These are phyloP conservation scores for Podospora fimiseda DNA, from an alignment of 495 filamentous ascomycete genomes.

Conservation along the genomic window DNA sequence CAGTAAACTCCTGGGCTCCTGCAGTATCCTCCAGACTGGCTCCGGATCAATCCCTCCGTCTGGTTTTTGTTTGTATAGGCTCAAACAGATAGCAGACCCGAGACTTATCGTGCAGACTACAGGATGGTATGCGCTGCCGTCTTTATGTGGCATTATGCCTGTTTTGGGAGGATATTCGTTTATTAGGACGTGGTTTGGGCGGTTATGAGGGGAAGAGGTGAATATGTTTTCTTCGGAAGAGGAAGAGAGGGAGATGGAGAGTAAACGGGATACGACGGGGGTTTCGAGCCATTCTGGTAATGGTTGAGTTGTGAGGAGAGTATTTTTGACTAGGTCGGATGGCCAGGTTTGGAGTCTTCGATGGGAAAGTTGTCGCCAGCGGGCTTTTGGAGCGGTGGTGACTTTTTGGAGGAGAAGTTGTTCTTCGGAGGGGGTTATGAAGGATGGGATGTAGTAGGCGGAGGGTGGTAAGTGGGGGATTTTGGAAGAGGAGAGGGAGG, in stretches of 20 bases:
- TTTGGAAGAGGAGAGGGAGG: conserved; percentile 44
- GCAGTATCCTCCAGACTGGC: conserved; percentile 65
- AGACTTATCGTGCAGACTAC: conserved; percentile 88
- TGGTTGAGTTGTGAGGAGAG: conserved; percentile 60
- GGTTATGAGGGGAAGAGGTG: conserved; percentile 58
- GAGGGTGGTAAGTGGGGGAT: conserved; percentile 56
- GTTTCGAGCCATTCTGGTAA: conserved; percentile 71
- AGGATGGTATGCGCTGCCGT: conserved; percentile 78
- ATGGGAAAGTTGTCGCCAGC: conserved; percentile 79
- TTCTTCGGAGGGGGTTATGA: conserved; percentile 76
- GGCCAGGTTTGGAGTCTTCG: conserved; percentile 90
- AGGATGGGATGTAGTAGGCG: conserved; percentile 83
- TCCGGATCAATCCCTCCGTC: conserved; percentile 39
- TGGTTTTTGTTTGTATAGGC: conserved; percentile 64
- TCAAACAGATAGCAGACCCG: conserved; percentile 67
- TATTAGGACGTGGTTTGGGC: conserved; percentile 85
- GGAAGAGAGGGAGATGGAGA: conserved; percentile 38
- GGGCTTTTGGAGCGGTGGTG: conserved; percentile 58
- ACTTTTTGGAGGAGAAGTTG: conserved; percentile 54
- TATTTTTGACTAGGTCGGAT: conserved; percentile 65
- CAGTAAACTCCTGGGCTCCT: conserved; percentile 78
- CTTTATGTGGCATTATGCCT: conserved; percentile 96
- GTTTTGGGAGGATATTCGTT: conserved; percentile 87
- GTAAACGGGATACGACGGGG: conserved; percentile 65
- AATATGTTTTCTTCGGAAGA: conserved; percentile 49